Evolutionary conservation across 805 yeast species (phyloP).

Genomic region (Wickerhamomyces ciferrii): DNA sequence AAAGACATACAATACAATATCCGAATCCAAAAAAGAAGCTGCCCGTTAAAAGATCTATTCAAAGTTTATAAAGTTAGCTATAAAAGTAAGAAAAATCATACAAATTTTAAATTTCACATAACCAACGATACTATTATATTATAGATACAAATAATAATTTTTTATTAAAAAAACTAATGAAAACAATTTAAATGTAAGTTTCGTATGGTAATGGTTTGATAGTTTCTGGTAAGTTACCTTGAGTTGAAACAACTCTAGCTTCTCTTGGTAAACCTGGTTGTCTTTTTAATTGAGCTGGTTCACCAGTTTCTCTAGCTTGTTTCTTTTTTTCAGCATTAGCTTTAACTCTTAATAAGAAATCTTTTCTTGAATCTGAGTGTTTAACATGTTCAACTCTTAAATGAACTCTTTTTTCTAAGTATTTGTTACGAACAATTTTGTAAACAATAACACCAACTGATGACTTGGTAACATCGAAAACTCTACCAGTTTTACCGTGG

Average conservation of each 20-base stretch:
- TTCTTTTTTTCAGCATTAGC: slow-evolving; percentile 87
- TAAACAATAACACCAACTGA: slow-evolving; percentile 97
- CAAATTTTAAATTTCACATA: neutral
- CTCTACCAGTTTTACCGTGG: slow-evolving; percentile 99
- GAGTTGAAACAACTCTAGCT: slow-evolving; percentile 78
- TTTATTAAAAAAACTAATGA: neutral
- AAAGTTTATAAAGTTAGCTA: neutral
- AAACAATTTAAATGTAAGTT: slow-evolving; percentile 81
- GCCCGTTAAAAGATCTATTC: neutral
- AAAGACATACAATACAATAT: too few species aligned
- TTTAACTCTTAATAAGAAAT: slow-evolving; percentile 98
- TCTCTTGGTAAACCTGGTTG: slow-evolving; percentile 98
- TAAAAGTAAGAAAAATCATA: neutral
- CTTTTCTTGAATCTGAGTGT: slow-evolving; percentile 99
- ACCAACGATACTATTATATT: neutral
- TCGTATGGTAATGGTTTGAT: slow-evolving; percentile 99
- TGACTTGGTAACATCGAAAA: slow-evolving; percentile 97
- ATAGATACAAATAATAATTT: neutral
- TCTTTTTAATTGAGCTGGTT: slow-evolving; percentile 90
- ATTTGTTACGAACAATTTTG: slow-evolving; percentile 99
- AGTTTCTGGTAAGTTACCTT: slow-evolving; percentile 86
- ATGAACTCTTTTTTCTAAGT: slow-evolving; percentile 98
- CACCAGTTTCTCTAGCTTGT: slow-evolving; percentile 95
- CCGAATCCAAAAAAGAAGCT: neutral
- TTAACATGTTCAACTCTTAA: slow-evolving; percentile 98